Evolutionary conservation across 148 eudicot genomes (phyloP), one percentile per base, ranked within the genome.

Genomic region (Rheum nobile): DNA sequence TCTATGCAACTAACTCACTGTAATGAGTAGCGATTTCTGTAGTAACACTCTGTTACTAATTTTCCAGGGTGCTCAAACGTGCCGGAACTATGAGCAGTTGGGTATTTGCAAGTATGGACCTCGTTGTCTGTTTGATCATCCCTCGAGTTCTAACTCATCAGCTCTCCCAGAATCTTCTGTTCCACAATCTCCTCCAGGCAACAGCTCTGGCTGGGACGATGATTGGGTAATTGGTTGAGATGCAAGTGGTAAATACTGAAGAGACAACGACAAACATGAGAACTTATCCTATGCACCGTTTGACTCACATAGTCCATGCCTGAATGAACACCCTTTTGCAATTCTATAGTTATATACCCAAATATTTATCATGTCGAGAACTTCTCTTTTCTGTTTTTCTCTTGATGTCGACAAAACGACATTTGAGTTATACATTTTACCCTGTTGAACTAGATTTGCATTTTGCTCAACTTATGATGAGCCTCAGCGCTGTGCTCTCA

Each of bases 91-190:
- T 67, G 85, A 85, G 72, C 82, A 80, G 44, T 82, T 75, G 26
- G 93, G 93, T 22, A 76, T 77, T 35, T 87, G 90, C 88, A 87
- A 85, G 76, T 85, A 77, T 71, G 88, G 89, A 16, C 75, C 17
- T 16, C 85, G 76, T 37, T 89, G 93, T 78, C 61, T 81, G 43
- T 86, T 83, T 80, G 77, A 88, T 77, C 92, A 88, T 75, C 87
- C 90, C 1, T 80, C 52, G 28, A 75, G 83, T 50, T 22, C 63
- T 11, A 21, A 47, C 61, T 70, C 85, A 47, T 39, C 78, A 43
- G 67, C 81, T 54, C 67, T 22, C 47, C 77, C 78, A n/a, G 83
- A n/a, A 75, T 44, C 76, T 71, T 47, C 84, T 74, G 73, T 39
- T 55, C 48, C 42, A 26, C 81, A 75, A 47, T 37, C 77, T 71